Percentiles rank a stretch among this genome's conserved stretches.
These are phyloP conservation scores for Wickerhamomyces sydowiorum DNA, from an alignment of 805 yeast species.

Conservation along the genomic window DNA sequence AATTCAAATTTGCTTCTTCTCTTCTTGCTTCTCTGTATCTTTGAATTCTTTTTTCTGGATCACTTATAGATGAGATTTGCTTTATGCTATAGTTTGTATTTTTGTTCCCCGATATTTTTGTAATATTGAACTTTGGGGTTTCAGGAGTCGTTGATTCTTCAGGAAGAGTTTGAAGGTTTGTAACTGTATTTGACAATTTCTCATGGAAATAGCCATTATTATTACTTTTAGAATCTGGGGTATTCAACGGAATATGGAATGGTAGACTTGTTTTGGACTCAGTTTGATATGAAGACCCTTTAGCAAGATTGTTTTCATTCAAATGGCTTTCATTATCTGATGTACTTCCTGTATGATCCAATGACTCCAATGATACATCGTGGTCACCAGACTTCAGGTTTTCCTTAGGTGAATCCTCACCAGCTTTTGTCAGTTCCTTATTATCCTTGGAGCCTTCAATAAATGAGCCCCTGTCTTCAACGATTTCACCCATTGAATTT, in stretches of 20 bases:
- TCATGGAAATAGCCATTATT: conserved; percentile 6
- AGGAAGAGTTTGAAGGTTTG: conserved; percentile 3
- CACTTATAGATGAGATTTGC: conserved; percentile 32
- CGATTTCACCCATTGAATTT: conserved; percentile 22
- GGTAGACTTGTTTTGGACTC: conserved; percentile 17
- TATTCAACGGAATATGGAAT: conserved; percentile 18
- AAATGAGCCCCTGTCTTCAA: conserved; percentile 16
- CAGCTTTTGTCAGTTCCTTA: background rate
- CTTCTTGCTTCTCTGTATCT: conserved; percentile 37
- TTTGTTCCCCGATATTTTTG: conserved; percentile 3
- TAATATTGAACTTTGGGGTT: background rate
- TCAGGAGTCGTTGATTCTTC: conserved; percentile 6
- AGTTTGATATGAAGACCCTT: conserved; percentile 16
- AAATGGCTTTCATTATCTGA: background rate
- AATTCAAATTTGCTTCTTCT: conserved; percentile 39
- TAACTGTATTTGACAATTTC: conserved; percentile 24
- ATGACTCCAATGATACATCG: background rate
- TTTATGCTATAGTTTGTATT: conserved; percentile 30
- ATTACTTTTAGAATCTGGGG: conserved; percentile 8
- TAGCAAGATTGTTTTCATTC: background rate
- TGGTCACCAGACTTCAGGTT: conserved; percentile 6
- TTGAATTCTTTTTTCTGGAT: conserved; percentile 35
- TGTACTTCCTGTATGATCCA: background rate
- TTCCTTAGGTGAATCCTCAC: conserved; percentile 2
- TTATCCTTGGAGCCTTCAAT: conserved; percentile 7